phyloP scores from a whole-genome alignment of 805 yeast genomes.

The Zygoascus tannicola region DNA sequence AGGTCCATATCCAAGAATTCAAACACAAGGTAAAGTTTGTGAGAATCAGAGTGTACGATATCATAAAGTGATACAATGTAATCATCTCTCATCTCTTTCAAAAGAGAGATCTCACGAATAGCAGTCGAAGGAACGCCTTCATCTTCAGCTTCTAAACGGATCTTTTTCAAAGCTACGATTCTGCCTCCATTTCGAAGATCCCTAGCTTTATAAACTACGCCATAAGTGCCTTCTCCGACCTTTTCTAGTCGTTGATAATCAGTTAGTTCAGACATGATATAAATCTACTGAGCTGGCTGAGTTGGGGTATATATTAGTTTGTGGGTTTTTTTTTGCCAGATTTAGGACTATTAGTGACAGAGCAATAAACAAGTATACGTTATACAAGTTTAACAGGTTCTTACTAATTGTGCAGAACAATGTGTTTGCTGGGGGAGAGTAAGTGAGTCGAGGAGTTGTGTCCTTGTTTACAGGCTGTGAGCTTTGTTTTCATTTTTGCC shows the following conservation, averaged over 20 bases:
- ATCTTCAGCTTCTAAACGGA: conserved; percentile 90
- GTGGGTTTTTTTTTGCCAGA: no score
- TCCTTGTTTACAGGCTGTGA: neutral
- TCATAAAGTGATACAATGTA: conserved; percentile 87
- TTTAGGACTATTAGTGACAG: no score
- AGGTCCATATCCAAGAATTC: conserved; percentile 91
- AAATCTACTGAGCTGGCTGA: neutral
- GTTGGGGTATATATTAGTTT: neutral
- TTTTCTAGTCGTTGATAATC: conserved; percentile 92
- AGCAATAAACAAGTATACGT: no score
- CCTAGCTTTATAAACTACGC: conserved; percentile 93
- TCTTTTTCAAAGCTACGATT: conserved; percentile 92
- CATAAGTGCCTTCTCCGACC: conserved; percentile 96
- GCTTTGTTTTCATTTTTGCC: neutral
- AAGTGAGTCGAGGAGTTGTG: neutral
- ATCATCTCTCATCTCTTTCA: conserved; percentile 89
- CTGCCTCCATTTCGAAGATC: conserved; percentile 84
- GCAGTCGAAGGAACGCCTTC: conserved; percentile 99
- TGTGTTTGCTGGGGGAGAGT: no score
- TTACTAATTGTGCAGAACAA: no score
- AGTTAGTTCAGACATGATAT: conserved; percentile 69
- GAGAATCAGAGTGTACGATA: conserved; percentile 89
- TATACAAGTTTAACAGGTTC: no score
- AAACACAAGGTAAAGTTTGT: conserved; percentile 84
- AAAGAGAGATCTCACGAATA: conserved; percentile 85